These are phyloP conservation scores for Ustilago xerochloae DNA, from an alignment of 1,284 basidiomycete species.

Conservation along the genomic window DNA sequence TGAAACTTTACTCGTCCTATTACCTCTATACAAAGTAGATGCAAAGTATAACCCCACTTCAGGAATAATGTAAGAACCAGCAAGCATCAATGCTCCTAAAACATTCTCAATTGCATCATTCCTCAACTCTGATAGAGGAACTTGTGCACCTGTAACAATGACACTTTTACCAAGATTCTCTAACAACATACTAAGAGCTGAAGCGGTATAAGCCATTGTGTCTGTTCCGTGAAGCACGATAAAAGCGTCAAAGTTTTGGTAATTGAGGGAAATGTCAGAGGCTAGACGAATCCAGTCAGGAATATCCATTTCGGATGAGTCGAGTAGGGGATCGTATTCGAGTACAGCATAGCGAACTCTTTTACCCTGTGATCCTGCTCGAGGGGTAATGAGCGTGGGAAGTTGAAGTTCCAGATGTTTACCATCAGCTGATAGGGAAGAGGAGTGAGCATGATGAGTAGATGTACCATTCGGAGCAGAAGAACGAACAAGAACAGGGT, in stretches of 20 bases:
- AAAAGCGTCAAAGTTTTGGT: constrained; percentile 84
- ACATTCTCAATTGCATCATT: constrained; percentile 76
- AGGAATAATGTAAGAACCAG: constrained; percentile 89
- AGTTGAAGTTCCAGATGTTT: constrained; percentile 52
- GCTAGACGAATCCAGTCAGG: constrained; percentile 89
- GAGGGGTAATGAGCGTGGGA: constrained; percentile 60
- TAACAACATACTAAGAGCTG: constrained; percentile 77
- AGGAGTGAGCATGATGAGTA: constrained; percentile 48
- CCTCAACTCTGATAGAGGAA: constrained; percentile 84
- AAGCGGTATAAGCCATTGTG: constrained; percentile 72
- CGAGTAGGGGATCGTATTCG: constrained; percentile 73
- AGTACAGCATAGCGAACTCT: constrained; percentile 58
- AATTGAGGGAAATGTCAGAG: constrained; percentile 89
- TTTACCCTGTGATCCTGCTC: constrained; percentile 41
- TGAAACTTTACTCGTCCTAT: constrained; percentile 80
- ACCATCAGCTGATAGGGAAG: constrained; percentile 43
- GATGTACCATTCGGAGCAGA: constrained; percentile 55
- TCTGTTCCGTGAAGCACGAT: constrained; percentile 82
- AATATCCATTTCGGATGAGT: constrained; percentile 81
- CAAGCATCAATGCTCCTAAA: constrained; percentile 85
- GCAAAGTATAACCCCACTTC: constrained; percentile 85
- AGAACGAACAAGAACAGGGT: constrained; percentile 46
- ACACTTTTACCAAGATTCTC: constrained; percentile 88
- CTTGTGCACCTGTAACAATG: constrained; percentile 91
- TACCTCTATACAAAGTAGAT: constrained; percentile 85